phyloP scores from a whole-genome alignment of 257 asterid species.

The Haberlea rhodopensis region DNA sequence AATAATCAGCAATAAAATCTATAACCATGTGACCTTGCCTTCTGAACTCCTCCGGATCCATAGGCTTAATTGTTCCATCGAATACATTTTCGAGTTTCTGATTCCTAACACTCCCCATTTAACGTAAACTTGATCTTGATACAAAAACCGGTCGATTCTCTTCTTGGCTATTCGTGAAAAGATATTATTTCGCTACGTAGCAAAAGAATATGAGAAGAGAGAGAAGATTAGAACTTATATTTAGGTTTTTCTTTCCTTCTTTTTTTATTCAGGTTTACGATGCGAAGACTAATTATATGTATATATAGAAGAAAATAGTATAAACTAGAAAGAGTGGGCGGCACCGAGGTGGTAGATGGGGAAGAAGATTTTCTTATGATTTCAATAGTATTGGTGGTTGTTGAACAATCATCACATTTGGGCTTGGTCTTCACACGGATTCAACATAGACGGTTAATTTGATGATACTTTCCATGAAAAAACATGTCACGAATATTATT shows the following conservation, averaged over 20 bases:
- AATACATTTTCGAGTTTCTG: constrained; percentile 34
- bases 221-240: too few relatives aligned
- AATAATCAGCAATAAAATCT: constrained; percentile 70
- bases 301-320: too few relatives aligned
- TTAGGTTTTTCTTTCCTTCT: background rate
- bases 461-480: too few relatives aligned
- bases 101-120: constrained; percentile 42
- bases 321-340: too few relatives aligned
- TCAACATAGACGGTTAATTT: too few relatives aligned
- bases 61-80: constrained; percentile 47
- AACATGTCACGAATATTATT: too few relatives aligned
- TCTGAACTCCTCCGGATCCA: constrained; percentile 66
- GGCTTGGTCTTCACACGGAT: too few relatives aligned
- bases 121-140: background rate
- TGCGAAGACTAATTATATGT: background rate
- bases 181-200: constrained; percentile 19
- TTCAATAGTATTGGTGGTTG: too few relatives aligned
- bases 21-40: constrained; percentile 60
- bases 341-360: too few relatives aligned
- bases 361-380: too few relatives aligned
- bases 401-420: too few relatives aligned
- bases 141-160: background rate
- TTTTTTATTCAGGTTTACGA: background rate
- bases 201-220: background rate
- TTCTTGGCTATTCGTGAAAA: background rate